Percentiles rank a stretch among this genome's conserved stretches.
Evolutionary conservation across 345 rosid genomes (phyloP).

Genomic region (Excoecaria cochinchinensis): DNA sequence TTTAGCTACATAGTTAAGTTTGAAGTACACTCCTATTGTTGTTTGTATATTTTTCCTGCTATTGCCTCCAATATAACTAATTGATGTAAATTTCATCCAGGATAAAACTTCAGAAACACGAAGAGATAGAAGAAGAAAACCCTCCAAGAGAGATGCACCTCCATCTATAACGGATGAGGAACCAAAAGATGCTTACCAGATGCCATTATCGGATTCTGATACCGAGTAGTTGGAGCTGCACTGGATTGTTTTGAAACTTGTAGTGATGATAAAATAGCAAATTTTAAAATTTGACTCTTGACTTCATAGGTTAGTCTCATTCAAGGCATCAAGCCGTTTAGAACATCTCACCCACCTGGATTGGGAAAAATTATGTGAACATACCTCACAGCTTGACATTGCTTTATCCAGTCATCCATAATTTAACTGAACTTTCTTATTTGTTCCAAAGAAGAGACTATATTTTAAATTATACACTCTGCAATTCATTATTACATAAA

Average conservation of each 20-base stretch:
- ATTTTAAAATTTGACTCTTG: too few relatives aligned
- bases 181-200: conserved; percentile 67
- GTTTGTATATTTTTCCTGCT: not conserved
- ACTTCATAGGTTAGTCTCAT: not conserved
- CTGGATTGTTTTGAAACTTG: not conserved
- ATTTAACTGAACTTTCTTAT: not conserved
- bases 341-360: not conserved
- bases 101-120: conserved; percentile 38
- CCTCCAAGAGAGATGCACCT: conserved; percentile 37
- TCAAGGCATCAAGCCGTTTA: not conserved
- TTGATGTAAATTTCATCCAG: conserved; percentile 31
- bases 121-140: conserved; percentile 34
- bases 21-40: not conserved
- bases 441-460: too few relatives aligned
- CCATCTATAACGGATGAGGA: conserved; percentile 69
- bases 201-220: conserved; percentile 67
- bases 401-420: too few relatives aligned
- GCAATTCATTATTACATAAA: too few relatives aligned
- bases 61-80: not conserved
- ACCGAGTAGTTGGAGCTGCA: conserved; percentile 36
- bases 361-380: not conserved
- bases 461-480: too few relatives aligned
- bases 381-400: not conserved
- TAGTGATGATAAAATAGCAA: not conserved
- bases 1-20: not conserved